Conservation (phyloP, 164 flowering plant species). For the Saururus chinensis region DNA sequence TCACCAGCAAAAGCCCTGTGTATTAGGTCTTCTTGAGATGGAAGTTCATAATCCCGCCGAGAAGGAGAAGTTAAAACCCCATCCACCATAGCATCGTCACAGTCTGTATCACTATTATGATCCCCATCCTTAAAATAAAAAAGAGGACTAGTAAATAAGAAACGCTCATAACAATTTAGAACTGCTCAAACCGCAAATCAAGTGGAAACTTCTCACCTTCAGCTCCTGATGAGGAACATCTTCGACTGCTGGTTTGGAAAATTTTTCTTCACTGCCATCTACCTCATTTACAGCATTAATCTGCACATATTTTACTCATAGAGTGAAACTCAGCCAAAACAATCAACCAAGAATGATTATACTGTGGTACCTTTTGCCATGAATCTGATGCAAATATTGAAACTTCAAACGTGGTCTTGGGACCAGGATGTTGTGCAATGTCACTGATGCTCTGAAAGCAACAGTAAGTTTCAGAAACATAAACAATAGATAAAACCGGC, state of each 20-base stretch:
- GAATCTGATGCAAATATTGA: conserved; percentile 58
- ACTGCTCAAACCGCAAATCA: background rate
- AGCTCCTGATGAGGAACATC: conserved; percentile 14
- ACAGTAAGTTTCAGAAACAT: conserved; percentile 1
- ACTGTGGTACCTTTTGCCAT: conserved; percentile 44
- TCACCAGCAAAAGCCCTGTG: conserved; percentile 88
- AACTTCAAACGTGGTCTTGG: conserved; percentile 69
- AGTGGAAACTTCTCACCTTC: conserved; percentile 19
- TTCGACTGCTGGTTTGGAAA: conserved; percentile 12
- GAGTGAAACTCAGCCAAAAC: background rate
- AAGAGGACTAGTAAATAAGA: background rate
- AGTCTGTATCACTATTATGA: conserved; percentile 51
- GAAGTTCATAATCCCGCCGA: conserved; percentile 51
- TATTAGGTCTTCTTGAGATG: conserved; percentile 80
- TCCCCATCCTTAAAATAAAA: conserved; percentile 23
- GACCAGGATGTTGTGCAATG: conserved; percentile 40
- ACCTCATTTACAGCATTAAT: conserved; percentile 18
- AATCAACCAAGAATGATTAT: background rate
- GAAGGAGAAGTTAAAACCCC: conserved; percentile 58
- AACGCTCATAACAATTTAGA: background rate
- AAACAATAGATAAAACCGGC: background rate
- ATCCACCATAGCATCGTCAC: conserved; percentile 74
- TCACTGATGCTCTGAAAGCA: conserved; percentile 50
- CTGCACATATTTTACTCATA: conserved; percentile 16
- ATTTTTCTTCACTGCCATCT: conserved; percentile 10